Base-by-base conservation (phyloP, 2,329 filamentous ascomycete genomes). In the Mollisiaceae sp. region DNA sequence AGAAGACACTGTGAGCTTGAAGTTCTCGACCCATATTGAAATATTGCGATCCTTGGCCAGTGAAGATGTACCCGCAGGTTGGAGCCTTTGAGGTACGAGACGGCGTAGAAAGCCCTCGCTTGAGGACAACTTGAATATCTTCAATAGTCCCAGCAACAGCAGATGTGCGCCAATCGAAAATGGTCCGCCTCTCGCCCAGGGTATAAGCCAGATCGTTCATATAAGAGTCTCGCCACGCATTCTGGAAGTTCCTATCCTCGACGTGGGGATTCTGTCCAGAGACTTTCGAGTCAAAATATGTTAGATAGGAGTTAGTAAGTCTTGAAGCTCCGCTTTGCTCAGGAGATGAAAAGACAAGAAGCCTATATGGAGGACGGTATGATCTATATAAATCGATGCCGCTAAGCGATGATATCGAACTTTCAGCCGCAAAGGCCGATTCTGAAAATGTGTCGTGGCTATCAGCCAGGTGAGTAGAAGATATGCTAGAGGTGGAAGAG, bases 1-100 rank as follows among this genome's bases (percentile, higher is more conserved):
- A 68, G 65, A 79, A 81, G 14, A 78, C 65, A 0, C 76, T 75
- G 60, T 80, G 78, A 5, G 69, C 62, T 15, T 76, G 62, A 4
- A 75, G 56, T 55, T 74, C 73, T 20, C 62, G 60, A 8, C 72
- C 74, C 74, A 75, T 75, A 4, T 64, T 67, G 50, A 62, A 58
- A 70, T 71, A 74, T 55, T 74, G 71, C 12, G 71, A 70, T 20
- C 72, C 72, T 64, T 75, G 73, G 1, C 73, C 72, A 11, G 69
- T 75, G 60, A 74, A 74, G 2, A 72, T 61, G 52, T 72, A 74
- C 1, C 65, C 71, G 57, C 74, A 63, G 24, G 47, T 68, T 2
- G 71, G 71, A 2, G 27, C 9, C 22, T 20, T 22, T 11, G 56
- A 60, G 4, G 62, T 60, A 36, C 56, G 45, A 18, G 32, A 27